These are phyloP conservation scores for Dothidotthia symphoricarpi DNA, from an alignment of 2,329 filamentous ascomycete genomes.

Conservation along the genomic window DNA sequence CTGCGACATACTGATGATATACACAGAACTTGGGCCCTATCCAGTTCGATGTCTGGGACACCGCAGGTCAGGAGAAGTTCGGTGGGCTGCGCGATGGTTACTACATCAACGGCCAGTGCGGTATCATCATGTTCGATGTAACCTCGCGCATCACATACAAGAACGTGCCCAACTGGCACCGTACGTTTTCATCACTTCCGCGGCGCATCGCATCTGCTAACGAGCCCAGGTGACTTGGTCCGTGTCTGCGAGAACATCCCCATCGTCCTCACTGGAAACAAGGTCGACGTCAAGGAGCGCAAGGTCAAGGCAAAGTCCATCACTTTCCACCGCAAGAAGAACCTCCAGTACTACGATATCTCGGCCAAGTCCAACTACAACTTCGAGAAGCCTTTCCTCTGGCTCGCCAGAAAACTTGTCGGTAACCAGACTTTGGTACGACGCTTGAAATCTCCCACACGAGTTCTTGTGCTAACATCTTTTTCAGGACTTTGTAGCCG, in stretches of 20 bases:
- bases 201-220: conserved; percentile 16
- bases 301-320: conserved; percentile 99
- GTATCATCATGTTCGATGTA: conserved; percentile 99
- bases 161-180: conserved; percentile 99
- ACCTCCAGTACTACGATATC: conserved; percentile 99
- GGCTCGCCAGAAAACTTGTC: conserved; percentile 97
- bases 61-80: conserved; percentile 98
- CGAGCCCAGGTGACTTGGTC: conserved; percentile 78
- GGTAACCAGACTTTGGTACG: conserved; percentile 83
- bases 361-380: conserved; percentile 99
- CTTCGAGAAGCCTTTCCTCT: conserved; percentile 99
- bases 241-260: conserved; percentile 99
- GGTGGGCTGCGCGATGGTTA: conserved; percentile 98
- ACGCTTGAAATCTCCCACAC: conserved; percentile 13
- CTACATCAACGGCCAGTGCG: conserved; percentile 99
- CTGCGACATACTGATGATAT: conserved; percentile 21
- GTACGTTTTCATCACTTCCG: conserved; percentile 58
- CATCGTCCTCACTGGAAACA: conserved; percentile 98
- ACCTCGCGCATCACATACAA: conserved; percentile 99
- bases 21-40: conserved; percentile 84
- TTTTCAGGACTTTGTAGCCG: conserved; percentile 87
- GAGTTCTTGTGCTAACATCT: conserved; percentile 19
- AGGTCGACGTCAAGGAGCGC: conserved; percentile 99
- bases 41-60: conserved; percentile 99
- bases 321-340: conserved; percentile 99